Evolutionary conservation across 1,139 yeast species (phyloP).

Genomic region (Debaryomyces sp.): DNA sequence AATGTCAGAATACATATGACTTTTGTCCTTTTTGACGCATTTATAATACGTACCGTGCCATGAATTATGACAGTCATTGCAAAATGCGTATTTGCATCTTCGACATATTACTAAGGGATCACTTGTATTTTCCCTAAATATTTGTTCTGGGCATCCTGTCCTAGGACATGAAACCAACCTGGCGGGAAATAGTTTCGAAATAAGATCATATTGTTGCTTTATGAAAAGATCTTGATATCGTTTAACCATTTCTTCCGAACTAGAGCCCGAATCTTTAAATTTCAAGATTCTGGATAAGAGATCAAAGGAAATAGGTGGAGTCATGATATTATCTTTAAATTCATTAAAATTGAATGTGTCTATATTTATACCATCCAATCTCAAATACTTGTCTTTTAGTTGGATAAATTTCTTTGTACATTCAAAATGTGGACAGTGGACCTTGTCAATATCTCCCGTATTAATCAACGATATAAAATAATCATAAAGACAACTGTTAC

Average conservation of each 20-base stretch:
- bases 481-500: conserved; percentile 50
- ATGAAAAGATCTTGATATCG: conserved; percentile 43
- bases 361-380: conserved; percentile 21
- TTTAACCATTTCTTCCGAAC: conserved; percentile 27
- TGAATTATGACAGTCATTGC: conserved; percentile 60
- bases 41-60: conserved; percentile 64
- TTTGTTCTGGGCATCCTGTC: conserved; percentile 40
- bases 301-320: conserved; percentile 36
- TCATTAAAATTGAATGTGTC: conserved; percentile 25
- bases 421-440: conserved; percentile 63
- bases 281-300: conserved; percentile 32
- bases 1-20: conserved; percentile 34
- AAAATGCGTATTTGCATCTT: conserved; percentile 58
- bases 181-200: conserved; percentile 49
- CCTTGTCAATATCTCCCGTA: conserved; percentile 53
- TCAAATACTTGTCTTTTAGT: conserved; percentile 23
- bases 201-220: conserved; percentile 46
- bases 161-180: conserved; percentile 59
- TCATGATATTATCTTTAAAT: conserved; percentile 34
- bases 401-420: conserved; percentile 34
- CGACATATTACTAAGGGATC: conserved; percentile 58
- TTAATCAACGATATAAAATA: conserved; percentile 50
- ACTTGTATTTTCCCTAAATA: conserved; percentile 51
- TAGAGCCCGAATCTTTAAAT: conserved; percentile 10
- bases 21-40: conserved; percentile 39